Base-by-base conservation (phyloP, 225 moss, liverwort and hornwort genomes). In the Polytrichum commune region DNA sequence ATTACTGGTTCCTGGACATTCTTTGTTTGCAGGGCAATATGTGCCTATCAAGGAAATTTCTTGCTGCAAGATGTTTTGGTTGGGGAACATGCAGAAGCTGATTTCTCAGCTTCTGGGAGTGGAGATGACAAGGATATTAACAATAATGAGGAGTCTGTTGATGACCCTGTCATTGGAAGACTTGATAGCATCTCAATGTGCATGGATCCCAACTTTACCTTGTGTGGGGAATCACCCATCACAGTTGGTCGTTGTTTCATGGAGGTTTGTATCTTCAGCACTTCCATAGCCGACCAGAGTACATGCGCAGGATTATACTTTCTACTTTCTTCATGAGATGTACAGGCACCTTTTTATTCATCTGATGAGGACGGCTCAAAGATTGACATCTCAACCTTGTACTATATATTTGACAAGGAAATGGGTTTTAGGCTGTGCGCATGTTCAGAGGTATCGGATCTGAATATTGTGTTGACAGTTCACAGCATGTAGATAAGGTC, bases 191-290 rank as follows among this genome's bases (percentile, higher is more conserved):
- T 68, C 28, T 78, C 60, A 38, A 29, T 85, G 32, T 27, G 65
- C 9, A 64, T 85, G 73, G 78, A 85, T 78, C 54, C 70, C 19
- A 71, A 73, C 55, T 82, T 92, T 56, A 86, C 75, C 73, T 82
- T 73, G 20, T 77, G 81, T 64, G 86, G 74, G 30, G 86, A 80
- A 63, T 63, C 63, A 27, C 76, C 83, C 25, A 71, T 72, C 69
- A 74, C 75, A 60, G 84, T 91, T 56, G 91, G 90, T 80, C 93
- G 91, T 56, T 91, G 90, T 65, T 91, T 94, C 69, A 53, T 85
- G 63, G 84, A 85, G 84, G 84, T 85, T 61, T 63, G 69, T 16
- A 16, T 46, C 46, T 46, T 46, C 13, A 46, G 46, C 38, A 38
- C 10, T 38, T 38, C 38, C 38, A 38, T 8, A 33, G 33, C 33